phyloP scores from a whole-genome alignment of 345 rosid species.

The Citrus cavaleriei region DNA sequence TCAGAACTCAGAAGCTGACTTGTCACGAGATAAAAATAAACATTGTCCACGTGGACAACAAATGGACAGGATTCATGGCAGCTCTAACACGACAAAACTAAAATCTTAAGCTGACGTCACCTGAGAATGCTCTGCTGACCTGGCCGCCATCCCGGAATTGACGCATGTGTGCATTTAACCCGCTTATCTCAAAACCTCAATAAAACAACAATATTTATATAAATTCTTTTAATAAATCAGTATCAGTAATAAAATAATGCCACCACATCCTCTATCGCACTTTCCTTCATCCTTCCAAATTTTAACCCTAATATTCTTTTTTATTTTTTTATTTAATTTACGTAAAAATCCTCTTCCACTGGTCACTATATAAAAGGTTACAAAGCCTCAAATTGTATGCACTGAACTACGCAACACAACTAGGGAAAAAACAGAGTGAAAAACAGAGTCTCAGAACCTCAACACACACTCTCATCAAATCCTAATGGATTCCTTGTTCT shows the following conservation, averaged over 20 bases:
- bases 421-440: neutral
- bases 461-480: neutral
- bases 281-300: neutral
- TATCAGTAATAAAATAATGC: neutral
- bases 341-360: neutral
- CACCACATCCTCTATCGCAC: neutral
- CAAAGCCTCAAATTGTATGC: slow-evolving; percentile 7
- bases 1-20: slow-evolving; percentile 3
- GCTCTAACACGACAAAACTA: slow-evolving; percentile 6
- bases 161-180: slow-evolving; percentile 30
- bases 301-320: neutral
- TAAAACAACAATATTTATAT: neutral
- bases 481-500: slow-evolving; percentile 41
- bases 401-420: neutral
- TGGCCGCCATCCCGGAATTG: slow-evolving; percentile 29
- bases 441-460: neutral
- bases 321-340: neutral
- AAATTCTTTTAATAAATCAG: neutral
- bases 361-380: slow-evolving; percentile 20
- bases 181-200: neutral
- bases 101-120: slow-evolving; percentile 16
- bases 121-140: slow-evolving; percentile 6
- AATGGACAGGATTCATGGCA: slow-evolving; percentile 9
- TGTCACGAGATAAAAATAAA: neutral
- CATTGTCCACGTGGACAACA: slow-evolving; percentile 14